phyloP scores from a whole-genome alignment of 768 basidiomycete genomes.

The Tephrocybe sp. region DNA sequence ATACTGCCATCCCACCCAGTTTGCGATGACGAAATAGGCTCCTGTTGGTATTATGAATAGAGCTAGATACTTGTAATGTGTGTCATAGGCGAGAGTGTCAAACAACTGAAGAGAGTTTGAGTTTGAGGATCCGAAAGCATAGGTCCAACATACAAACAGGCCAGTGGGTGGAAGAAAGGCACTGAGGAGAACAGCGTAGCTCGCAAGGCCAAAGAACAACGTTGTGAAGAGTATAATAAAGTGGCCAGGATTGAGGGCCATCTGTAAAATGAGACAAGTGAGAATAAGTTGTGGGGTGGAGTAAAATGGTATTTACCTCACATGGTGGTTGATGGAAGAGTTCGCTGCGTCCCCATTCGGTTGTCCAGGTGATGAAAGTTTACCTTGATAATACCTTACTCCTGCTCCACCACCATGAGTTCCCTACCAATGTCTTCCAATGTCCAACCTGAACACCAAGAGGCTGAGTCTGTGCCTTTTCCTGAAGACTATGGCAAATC shows the following conservation, averaged over 20 bases:
- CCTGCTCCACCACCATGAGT: constrained; percentile 29
- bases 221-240: constrained; percentile 42
- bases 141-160: constrained; percentile 40
- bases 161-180: constrained; percentile 56
- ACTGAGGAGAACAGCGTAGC: constrained; percentile 64
- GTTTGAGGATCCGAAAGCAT: not conserved
- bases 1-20: constrained; percentile 99
- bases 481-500: constrained; percentile 16
- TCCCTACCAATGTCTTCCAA: constrained; percentile 12
- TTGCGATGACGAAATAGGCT: constrained; percentile 91
- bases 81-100: constrained; percentile 63
- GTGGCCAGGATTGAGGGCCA: constrained; percentile 37
- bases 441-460: constrained; percentile 16
- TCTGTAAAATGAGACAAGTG: not conserved
- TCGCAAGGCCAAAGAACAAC: constrained; percentile 53
- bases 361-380: constrained; percentile 43
- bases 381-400: constrained; percentile 30
- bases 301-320: not conserved
- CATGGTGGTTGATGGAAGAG: constrained; percentile 2
- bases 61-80: constrained; percentile 87
- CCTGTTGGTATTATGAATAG: constrained; percentile 78
- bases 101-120: constrained; percentile 44
- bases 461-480: constrained; percentile 32
- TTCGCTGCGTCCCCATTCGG: constrained; percentile 7
- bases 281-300: not conserved